Conservation (phyloP, 345 rosid species). For the Cardiospermum halicacabum region DNA sequence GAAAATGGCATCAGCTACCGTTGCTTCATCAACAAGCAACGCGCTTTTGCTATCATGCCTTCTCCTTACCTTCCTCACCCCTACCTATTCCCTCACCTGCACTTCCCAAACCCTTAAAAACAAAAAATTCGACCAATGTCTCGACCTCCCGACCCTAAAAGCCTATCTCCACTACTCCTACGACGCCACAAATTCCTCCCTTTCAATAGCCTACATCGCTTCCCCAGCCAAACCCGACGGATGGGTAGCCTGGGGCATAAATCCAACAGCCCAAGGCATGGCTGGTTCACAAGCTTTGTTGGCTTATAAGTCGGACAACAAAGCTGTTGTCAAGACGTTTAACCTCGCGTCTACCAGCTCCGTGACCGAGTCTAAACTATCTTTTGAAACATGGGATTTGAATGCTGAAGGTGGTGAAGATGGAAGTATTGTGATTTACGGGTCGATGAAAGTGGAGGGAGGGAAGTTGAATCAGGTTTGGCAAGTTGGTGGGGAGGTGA, state of each 20-base stretch:
- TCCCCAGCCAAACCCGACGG: slow-evolving; percentile 43
- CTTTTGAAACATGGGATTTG: slow-evolving; percentile 54
- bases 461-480: slow-evolving; percentile 67
- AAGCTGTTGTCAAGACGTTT: slow-evolving; percentile 39
- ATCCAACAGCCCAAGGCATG: slow-evolving; percentile 55
- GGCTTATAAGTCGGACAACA: slow-evolving; percentile 39
- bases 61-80: slow-evolving; percentile 28
- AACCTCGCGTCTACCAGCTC: slow-evolving; percentile 31
- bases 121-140: slow-evolving; percentile 37
- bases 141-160: slow-evolving; percentile 43
- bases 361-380: slow-evolving; percentile 29
- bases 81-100: slow-evolving; percentile 46
- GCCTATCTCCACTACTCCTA: slow-evolving; percentile 68
- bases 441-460: slow-evolving; percentile 53
- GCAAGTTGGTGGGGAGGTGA: slow-evolving; percentile 64
- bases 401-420: slow-evolving; percentile 29
- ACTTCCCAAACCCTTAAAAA: slow-evolving; percentile 36
- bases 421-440: slow-evolving; percentile 41
- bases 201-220: slow-evolving; percentile 64
- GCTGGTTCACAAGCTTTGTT: slow-evolving; percentile 58
- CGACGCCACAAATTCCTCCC: slow-evolving; percentile 65
- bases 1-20: slow-evolving; percentile 4
- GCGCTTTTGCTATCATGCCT: not conserved
- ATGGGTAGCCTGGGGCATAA: slow-evolving; percentile 83
- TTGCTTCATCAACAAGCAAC: too few relatives aligned